Evolutionary conservation across 495 filamentous ascomycete species (phyloP).

Genomic region (Copromyces sp.): DNA sequence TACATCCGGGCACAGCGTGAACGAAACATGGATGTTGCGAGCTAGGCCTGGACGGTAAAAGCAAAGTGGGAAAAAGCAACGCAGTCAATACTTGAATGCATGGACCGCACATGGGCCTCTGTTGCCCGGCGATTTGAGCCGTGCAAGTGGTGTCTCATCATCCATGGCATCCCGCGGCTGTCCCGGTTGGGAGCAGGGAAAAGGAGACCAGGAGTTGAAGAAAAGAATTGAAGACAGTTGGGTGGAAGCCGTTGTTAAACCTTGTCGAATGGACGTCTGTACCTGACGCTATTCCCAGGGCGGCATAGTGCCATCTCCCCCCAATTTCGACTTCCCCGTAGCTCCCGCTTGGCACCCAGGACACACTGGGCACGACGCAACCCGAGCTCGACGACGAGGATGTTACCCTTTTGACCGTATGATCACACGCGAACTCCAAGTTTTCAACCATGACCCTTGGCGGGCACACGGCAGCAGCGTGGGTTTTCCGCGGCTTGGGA

Average conservation of each 20-base stretch:
- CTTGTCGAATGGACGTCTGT: not conserved
- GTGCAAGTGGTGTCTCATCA: not conserved
- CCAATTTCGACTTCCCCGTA: not conserved
- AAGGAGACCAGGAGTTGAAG: no score
- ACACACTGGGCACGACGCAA: not conserved
- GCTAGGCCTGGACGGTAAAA: not conserved
- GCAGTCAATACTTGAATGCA: not conserved
- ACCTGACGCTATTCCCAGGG: conserved; percentile 1
- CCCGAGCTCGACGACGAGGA: not conserved
- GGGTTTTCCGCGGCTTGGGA: not conserved
- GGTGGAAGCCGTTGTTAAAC: not conserved
- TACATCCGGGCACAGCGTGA: not conserved
- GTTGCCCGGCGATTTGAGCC: not conserved
- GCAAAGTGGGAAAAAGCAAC: not conserved
- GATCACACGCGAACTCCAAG: not conserved
- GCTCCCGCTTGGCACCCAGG: not conserved
- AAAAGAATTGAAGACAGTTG: no score
- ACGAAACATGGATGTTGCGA: not conserved
- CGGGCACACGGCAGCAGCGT: not conserved
- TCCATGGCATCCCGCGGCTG: no score
- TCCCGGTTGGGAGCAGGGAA: no score
- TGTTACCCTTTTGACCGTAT: not conserved
- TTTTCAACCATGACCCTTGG: not conserved
- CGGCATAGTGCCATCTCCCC: not conserved
- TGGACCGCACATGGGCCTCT: not conserved